Evolutionary conservation across 331 rosid genomes (phyloP).

Genomic region (Dryas integrifolia): DNA sequence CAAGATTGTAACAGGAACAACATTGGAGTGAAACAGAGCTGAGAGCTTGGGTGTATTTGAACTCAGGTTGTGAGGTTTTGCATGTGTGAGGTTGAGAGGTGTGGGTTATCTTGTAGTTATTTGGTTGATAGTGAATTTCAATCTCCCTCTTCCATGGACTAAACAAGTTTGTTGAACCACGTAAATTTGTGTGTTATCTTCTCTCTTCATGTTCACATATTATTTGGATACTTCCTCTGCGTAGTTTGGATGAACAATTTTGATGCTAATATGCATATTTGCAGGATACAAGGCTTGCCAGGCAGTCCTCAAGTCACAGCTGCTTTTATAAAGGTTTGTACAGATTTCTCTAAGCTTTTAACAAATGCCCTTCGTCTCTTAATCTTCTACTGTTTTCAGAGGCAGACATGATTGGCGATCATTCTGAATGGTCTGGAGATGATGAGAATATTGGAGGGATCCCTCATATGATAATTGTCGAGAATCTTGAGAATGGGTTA

Average conservation of each 20-base stretch:
- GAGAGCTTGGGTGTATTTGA: not conserved
- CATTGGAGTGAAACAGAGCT: no score
- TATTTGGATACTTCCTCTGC: not conserved
- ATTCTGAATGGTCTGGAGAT: slow-evolving; percentile 11
- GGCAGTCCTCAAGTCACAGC: slow-evolving; percentile 13
- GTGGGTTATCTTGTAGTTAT: not conserved
- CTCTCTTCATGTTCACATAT: not conserved
- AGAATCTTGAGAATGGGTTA: slow-evolving; percentile 57
- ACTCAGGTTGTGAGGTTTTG: not conserved
- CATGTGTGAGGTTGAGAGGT: not conserved
- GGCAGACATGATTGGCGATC: slow-evolving; percentile 24
- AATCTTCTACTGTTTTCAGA: not conserved
- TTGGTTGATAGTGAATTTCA: not conserved
- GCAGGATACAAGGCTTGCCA: slow-evolving; percentile 40
- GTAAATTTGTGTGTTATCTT: not conserved
- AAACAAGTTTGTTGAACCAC: not conserved
- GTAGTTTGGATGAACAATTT: no score
- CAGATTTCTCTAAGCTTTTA: not conserved
- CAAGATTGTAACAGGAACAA: no score
- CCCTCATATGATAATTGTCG: slow-evolving; percentile 51
- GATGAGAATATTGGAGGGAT: slow-evolving; percentile 52
- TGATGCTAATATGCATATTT: not conserved
- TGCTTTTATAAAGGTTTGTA: slow-evolving; percentile 26
- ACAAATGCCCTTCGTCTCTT: not conserved
- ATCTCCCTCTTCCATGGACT: not conserved